These are phyloP conservation scores for Misopates orontium DNA, from an alignment of 257 asterid species.

Conservation along the genomic window DNA sequence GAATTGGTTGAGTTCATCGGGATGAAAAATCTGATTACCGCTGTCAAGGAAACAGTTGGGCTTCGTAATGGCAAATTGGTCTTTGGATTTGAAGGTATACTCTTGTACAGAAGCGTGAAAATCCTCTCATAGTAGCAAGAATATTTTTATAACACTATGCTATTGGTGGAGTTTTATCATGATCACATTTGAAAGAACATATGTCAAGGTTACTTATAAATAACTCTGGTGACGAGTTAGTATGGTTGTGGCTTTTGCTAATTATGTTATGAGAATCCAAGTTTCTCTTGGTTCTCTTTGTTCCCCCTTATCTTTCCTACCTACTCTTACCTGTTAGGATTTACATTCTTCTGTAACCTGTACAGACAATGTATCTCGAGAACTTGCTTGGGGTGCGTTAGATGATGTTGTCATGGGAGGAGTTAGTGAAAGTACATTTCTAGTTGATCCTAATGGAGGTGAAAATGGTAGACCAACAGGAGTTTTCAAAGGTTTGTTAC, in stretches of 20 bases:
- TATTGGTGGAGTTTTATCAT: conserved; percentile 15
- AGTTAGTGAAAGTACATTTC: conserved; percentile 86
- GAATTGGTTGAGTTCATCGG: conserved; percentile 97
- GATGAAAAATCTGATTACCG: conserved; percentile 74
- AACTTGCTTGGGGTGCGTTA: conserved; percentile 90
- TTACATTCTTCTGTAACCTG: conserved; percentile 20
- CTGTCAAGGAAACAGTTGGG: conserved; percentile 71
- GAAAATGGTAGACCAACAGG: conserved; percentile 89
- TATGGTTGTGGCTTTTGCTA: not conserved
- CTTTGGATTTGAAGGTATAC: conserved; percentile 82
- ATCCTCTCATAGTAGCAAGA: not conserved
- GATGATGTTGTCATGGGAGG: conserved; percentile 99
- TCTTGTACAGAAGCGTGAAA: conserved; percentile 1
- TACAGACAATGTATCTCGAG: conserved; percentile 62
- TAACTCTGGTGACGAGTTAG: conserved; percentile 1
- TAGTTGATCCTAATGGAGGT: conserved; percentile 66
- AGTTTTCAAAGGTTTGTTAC: conserved; percentile 69
- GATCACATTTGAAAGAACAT: conserved; percentile 12
- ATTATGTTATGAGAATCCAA: not conserved
- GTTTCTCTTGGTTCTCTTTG: conserved; percentile 3
- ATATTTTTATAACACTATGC: conserved; percentile 6
- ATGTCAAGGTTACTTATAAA: conserved; percentile 5
- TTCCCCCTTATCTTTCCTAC: not conserved
- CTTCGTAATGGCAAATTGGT: conserved; percentile 71
- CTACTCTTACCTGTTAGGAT: not conserved